Evolutionary conservation across 2,329 filamentous ascomycete genomes (phyloP), one percentile per base, ranked within the genome.

Genomic region (Arachnopeziza araneosa): DNA sequence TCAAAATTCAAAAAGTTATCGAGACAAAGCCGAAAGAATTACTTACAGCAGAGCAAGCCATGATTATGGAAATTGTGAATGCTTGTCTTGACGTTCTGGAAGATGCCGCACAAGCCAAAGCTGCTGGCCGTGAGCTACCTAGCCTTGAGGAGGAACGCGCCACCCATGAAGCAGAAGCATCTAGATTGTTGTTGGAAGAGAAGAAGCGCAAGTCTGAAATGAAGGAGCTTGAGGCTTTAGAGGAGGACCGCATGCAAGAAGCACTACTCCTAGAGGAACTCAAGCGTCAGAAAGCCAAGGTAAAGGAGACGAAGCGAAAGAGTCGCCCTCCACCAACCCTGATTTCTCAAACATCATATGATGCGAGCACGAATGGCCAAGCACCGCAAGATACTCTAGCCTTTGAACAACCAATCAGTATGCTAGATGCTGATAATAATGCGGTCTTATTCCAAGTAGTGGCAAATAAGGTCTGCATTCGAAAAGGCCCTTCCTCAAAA

Each of bases 61-160:
- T 77, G 69, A 75, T 77, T 51, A 87, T 86, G 80, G 71, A 74
- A 63, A 71, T 74, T 56, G 72, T 73, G 21, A 71, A 64, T 57
- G 69, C 54, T 77, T 82, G 89, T 30, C 80, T 85, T 65, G 86
- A 89, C 62, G 78, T 93, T 10, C 80, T 98, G 3, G 91, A 97
- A 74, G 90, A 96, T 72, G 91, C 91, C n/a, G 90, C 91, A 1
- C 81, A 87, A 65, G 85, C 87, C 26, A 89, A 89, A 67, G 87
- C 89, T 54, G 84, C 87, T 58, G 89, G 91, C 32, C 83, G 86
- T 58, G 83, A 91, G 63, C 77, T 96, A 19, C 92, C 91, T 1
- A 96, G 91, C 32, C 79, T 98, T 7, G 91, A 96, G 69, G 91
- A 96, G 68, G 93, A 98, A 74, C 85, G 93, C 49, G 91, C 89